Evolutionary conservation across 352 stramenopile genomes (phyloP).

Genomic region (Phytopythium sindhum): DNA sequence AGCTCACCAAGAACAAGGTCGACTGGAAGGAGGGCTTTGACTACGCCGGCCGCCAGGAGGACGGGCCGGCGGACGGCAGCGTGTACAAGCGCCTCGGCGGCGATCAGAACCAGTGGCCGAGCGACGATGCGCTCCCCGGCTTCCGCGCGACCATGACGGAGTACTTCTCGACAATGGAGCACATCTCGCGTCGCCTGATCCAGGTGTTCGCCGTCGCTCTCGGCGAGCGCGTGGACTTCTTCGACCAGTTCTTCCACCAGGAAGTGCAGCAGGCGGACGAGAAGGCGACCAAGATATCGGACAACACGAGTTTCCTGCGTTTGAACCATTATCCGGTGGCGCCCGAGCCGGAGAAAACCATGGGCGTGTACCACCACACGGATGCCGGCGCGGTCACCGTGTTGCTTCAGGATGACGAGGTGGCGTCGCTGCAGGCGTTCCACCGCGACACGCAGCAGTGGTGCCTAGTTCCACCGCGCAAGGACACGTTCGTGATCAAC

Average conservation of each 20-base stretch:
- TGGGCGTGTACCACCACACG: conserved; percentile 64
- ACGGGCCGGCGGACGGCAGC: conserved; percentile 32
- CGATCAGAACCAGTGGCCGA: conserved; percentile 85
- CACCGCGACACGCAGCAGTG: conserved; percentile 47
- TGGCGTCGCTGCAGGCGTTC: conserved; percentile 52
- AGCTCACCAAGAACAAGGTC: conserved; percentile 92
- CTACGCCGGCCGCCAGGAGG: conserved; percentile 40
- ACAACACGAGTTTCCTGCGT: conserved; percentile 88
- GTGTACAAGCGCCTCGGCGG: conserved; percentile 64
- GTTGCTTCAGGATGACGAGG: conserved; percentile 60
- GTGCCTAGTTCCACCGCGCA: conserved; percentile 36
- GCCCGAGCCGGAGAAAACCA: conserved; percentile 35
- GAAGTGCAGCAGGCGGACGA: neutral
- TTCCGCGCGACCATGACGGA: conserved; percentile 51
- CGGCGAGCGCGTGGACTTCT: conserved; percentile 44
- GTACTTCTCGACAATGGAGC: conserved; percentile 51
- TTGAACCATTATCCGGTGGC: conserved; percentile 90
- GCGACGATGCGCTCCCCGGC: conserved; percentile 31
- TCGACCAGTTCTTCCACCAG: conserved; percentile 58
- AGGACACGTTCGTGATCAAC: conserved; percentile 59
- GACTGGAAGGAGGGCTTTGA: conserved; percentile 93
- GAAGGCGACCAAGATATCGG: conserved; percentile 4
- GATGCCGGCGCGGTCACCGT: conserved; percentile 58
- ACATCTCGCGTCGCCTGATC: conserved; percentile 47
- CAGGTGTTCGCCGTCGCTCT: conserved; percentile 62